A percentile compares a stretch with the other conserved stretches of the same genome.
phyloP scores from a whole-genome alignment of 371 early-diverging fungal species.

The Syncephalastrum racemosum region DNA sequence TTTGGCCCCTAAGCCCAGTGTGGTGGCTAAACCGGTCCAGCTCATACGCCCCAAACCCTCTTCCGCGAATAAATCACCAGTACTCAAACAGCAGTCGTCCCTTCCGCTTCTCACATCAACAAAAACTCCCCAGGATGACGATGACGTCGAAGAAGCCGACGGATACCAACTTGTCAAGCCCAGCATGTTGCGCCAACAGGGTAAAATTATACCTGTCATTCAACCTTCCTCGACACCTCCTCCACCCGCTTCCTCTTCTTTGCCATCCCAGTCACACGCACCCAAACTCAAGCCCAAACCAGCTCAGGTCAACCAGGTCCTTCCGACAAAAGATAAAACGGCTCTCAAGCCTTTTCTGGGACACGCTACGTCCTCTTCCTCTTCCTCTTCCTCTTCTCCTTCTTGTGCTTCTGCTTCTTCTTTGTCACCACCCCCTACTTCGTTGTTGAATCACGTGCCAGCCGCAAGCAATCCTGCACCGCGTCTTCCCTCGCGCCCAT shows the following conservation, averaged over 20 bases:
- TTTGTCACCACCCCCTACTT: too few species aligned
- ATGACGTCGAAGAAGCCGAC: slow-evolving; percentile 25
- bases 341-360: too few species aligned
- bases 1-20: slow-evolving; percentile 12
- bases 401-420: too few species aligned
- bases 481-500: slow-evolving; percentile 41
- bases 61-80: background rate
- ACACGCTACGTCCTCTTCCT: too few species aligned
- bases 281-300: too few species aligned
- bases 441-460: slow-evolving; percentile 5
- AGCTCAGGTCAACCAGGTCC: too few species aligned
- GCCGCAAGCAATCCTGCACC: slow-evolving; percentile 35
- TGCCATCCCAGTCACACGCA: too few species aligned
- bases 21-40: slow-evolving; percentile 14
- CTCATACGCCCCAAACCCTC: slow-evolving; percentile 13
- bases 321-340: background rate
- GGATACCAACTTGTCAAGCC: slow-evolving; percentile 46
- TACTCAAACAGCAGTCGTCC: slow-evolving; percentile 3
- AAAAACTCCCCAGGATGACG: slow-evolving; percentile 4
- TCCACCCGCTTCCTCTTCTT: background rate
- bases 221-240: background rate
- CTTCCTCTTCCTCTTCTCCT: too few species aligned
- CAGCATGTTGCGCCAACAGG: slow-evolving; percentile 29
- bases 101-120: slow-evolving; percentile 7
- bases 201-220: background rate